phyloP scores from a whole-genome alignment of 1,139 yeast species.

The Yamadazyma atlantica region DNA sequence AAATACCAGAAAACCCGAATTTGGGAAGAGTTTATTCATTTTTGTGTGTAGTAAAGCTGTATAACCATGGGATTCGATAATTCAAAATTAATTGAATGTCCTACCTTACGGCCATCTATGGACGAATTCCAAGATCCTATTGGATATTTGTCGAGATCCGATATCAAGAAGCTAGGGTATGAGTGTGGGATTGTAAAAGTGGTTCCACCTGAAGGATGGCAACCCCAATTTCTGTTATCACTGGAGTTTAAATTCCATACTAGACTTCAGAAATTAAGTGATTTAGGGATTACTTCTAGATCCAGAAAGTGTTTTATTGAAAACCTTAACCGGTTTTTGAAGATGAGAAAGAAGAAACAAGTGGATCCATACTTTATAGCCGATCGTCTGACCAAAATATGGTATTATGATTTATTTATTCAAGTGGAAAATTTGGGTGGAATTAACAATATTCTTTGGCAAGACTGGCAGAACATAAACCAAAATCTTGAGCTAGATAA shows the following conservation, averaged over 20 bases:
- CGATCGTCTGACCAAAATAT: constrained; percentile 22
- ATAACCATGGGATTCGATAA: constrained; percentile 3
- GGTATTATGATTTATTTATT: constrained; percentile 56
- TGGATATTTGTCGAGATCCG: constrained; percentile 52
- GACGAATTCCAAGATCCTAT: constrained; percentile 64
- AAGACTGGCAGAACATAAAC: constrained; percentile 36
- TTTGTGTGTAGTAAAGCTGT: neutral
- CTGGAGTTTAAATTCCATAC: constrained; percentile 61
- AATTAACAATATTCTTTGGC: constrained; percentile 18
- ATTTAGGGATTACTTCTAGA: constrained; percentile 61
- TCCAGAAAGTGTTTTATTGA: constrained; percentile 61
- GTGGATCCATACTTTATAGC: constrained; percentile 25
- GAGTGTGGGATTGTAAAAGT: constrained; percentile 65
- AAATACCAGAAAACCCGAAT: neutral
- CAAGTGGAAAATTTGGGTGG: constrained; percentile 37
- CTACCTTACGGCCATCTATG: constrained; percentile 53
- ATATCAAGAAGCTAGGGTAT: constrained; percentile 51
- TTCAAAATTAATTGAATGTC: constrained; percentile 38
- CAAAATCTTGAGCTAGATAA: constrained; percentile 22
- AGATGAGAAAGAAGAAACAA: constrained; percentile 40
- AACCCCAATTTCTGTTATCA: constrained; percentile 54
- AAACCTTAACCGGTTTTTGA: constrained; percentile 57
- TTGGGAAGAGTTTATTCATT: too few species aligned
- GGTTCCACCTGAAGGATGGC: constrained; percentile 60
- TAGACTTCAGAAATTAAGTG: constrained; percentile 61